These are phyloP conservation scores for Lactuca saligna DNA, from an alignment of 129 eudicot species.

Conservation along the genomic window DNA sequence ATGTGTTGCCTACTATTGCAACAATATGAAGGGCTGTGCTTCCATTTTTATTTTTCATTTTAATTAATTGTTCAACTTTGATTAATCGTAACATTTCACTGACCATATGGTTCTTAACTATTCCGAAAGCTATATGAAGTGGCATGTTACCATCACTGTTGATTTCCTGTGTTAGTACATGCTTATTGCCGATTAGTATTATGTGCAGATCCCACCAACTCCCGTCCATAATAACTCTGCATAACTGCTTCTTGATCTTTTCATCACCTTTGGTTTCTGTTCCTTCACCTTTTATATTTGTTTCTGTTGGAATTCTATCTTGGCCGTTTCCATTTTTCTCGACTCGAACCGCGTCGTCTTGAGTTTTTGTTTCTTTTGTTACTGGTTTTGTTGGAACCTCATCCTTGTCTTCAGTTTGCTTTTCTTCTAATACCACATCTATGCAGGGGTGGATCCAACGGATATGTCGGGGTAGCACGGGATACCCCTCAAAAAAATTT, in stretches of 20 bases:
- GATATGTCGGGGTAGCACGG: no score
- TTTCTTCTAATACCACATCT: no score
- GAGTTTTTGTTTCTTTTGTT: no score
- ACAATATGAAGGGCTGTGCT: constrained; percentile 6
- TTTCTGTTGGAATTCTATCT: no score
- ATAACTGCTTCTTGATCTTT: neutral
- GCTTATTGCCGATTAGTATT: neutral
- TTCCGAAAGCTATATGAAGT: constrained; percentile 16
- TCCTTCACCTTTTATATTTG: no score
- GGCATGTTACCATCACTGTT: neutral
- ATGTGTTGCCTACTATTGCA: neutral
- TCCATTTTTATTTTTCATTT: neutral
- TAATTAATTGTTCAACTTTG: neutral
- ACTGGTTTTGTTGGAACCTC: no score
- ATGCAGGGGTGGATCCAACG: no score
- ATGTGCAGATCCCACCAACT: neutral
- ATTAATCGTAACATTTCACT: neutral
- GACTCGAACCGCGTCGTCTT: no score
- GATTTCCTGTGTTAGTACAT: neutral
- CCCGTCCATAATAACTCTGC: neutral
- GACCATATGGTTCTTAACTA: neutral
- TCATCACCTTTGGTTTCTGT: no score
- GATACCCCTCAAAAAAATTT: no score
- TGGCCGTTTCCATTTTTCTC: no score
- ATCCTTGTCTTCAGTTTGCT: no score